Evolutionary conservation across 1,284 basidiomycete species (phyloP).

Genomic region (Ceratobasidium sp.): DNA sequence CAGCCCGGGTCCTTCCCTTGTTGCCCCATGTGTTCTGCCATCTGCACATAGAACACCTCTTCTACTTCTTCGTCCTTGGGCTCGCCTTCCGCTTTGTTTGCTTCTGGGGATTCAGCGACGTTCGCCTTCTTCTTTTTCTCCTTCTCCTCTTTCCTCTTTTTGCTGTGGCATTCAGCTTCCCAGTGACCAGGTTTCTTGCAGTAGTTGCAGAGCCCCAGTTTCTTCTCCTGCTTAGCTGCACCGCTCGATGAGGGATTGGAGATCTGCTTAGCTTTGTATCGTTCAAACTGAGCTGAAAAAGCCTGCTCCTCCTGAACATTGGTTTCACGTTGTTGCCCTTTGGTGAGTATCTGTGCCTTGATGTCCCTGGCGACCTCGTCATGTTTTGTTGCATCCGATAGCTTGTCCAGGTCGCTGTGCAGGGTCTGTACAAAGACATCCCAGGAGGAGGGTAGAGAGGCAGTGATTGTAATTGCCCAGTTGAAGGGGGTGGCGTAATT

Average conservation of each 20-base stretch:
- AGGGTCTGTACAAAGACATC: neutral
- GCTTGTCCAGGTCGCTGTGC: neutral
- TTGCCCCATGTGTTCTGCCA: neutral
- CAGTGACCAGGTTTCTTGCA: neutral
- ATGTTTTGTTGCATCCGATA: neutral
- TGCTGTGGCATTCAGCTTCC: neutral
- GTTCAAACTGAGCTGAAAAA: neutral
- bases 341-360: neutral
- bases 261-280: neutral
- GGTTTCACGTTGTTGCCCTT: neutral
- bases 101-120: too few species aligned
- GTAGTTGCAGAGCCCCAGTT: neutral
- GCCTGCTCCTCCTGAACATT: neutral
- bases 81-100: too few species aligned
- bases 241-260: neutral
- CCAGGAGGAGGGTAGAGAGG: neutral
- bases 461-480: neutral
- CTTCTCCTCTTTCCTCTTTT: too few species aligned
- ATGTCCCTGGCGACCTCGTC: neutral
- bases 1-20: neutral
- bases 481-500: neutral
- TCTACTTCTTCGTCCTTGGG: neutral
- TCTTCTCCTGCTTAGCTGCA: neutral
- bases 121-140: neutral
- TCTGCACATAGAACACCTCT: neutral